phyloP scores from a whole-genome alignment of 108 stramenopile species.

The Asterionellopsis glacialis region DNA sequence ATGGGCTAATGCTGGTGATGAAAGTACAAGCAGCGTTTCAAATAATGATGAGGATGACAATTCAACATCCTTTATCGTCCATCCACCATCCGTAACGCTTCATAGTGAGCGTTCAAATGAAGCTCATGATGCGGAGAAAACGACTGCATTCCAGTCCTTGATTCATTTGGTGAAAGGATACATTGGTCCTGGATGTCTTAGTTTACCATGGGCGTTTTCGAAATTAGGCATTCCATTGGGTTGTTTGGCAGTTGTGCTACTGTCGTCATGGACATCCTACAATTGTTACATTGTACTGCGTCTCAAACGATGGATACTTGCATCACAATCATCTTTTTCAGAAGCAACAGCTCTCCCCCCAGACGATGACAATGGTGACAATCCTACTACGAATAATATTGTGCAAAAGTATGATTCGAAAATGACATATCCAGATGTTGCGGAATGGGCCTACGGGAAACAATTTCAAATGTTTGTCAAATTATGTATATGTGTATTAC shows the following conservation, averaged over 20 bases:
- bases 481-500: slow-evolving; percentile 45
- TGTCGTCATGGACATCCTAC: slow-evolving; percentile 50
- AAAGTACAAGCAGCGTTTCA: too few species aligned
- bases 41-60: too few species aligned
- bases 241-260: slow-evolving; percentile 24
- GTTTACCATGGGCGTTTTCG: slow-evolving; percentile 62
- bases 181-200: slow-evolving; percentile 60
- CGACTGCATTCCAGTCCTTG: slow-evolving; percentile 43
- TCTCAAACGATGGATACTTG: slow-evolving; percentile 49
- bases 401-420: background rate
- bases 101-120: too few species aligned
- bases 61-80: too few species aligned
- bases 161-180: slow-evolving; percentile 66
- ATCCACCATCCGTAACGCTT: too few species aligned
- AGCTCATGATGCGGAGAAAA: too few species aligned
- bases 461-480: slow-evolving; percentile 49
- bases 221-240: slow-evolving; percentile 49
- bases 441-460: slow-evolving; percentile 60
- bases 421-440: slow-evolving; percentile 65
- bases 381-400: slow-evolving; percentile 15
- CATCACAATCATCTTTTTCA: slow-evolving; percentile 2
- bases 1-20: too few species aligned
- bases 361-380: slow-evolving; percentile 3
- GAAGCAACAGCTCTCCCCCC: slow-evolving; percentile 5
- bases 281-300: slow-evolving; percentile 64